These are phyloP conservation scores for Jamesozyma gamospora DNA, from an alignment of 805 yeast species.

Conservation along the genomic window DNA sequence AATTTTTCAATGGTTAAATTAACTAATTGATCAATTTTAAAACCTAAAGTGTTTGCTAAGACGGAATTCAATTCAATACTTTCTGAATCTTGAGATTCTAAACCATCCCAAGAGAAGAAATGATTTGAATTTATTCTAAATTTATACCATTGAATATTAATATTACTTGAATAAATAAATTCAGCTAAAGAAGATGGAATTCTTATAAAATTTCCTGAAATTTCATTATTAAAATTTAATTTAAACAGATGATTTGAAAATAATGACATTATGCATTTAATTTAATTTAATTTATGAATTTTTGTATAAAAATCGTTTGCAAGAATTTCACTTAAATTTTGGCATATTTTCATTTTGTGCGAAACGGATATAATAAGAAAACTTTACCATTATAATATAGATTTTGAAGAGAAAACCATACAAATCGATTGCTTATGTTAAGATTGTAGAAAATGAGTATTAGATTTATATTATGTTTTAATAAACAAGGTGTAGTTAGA, in stretches of 20 bases:
- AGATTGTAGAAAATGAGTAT: conserved; percentile 45
- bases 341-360: not conserved
- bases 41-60: conserved; percentile 8
- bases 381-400: not conserved
- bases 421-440: not conserved
- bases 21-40: conserved; percentile 1
- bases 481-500: conserved; percentile 89
- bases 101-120: conserved; percentile 9
- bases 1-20: conserved; percentile 10
- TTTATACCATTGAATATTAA: conserved; percentile 5
- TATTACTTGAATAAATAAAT: conserved; percentile 2
- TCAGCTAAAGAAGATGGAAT: conserved; percentile 13
- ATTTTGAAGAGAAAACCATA: not conserved
- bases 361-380: not conserved
- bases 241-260: not conserved
- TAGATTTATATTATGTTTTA: conserved; percentile 72
- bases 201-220: conserved; percentile 23
- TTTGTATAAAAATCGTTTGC: no score
- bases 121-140: conserved; percentile 4
- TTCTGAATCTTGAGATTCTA: conserved; percentile 7
- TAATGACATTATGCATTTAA: not conserved
- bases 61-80: conserved; percentile 21
- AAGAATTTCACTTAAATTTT: no score
- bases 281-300: no score
- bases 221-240: conserved; percentile 8